A percentile compares a stretch with the other conserved stretches of the same genome.
Conservation (phyloP, 345 rosid species). For the Salix viminalis region DNA sequence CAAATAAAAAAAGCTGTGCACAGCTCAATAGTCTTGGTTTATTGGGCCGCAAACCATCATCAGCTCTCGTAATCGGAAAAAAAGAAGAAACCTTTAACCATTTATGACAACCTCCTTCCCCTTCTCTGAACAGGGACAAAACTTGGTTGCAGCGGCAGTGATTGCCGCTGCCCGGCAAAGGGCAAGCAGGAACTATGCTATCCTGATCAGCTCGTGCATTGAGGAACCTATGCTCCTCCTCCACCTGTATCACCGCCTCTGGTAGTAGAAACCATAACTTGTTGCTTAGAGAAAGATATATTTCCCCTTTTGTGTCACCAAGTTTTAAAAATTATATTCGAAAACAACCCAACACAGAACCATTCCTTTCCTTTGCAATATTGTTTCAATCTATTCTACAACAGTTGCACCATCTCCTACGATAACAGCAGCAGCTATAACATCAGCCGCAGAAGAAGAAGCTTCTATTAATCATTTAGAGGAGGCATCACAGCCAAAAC, state of each 20-base stretch:
- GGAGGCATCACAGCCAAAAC: too few species aligned
- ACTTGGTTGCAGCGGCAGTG: not conserved
- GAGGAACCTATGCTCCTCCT: conserved; percentile 2
- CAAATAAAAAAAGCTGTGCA: not conserved
- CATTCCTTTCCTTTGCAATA: too few species aligned
- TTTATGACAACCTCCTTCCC: not conserved
- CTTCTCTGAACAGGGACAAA: not conserved
- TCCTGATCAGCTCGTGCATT: not conserved
- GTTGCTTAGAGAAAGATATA: not conserved
- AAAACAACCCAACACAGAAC: not conserved
- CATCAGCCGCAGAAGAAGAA: too few species aligned
- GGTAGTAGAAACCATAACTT: not conserved
- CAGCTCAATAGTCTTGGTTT: not conserved
- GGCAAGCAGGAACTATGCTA: not conserved
- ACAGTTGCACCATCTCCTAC: too few species aligned
- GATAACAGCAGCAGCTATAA: too few species aligned
- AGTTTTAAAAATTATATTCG: not conserved
- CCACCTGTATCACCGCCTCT: too few species aligned
- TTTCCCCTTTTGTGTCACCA: not conserved
- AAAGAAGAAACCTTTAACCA: not conserved
- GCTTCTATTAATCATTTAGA: too few species aligned
- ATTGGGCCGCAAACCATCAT: not conserved
- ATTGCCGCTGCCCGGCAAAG: not conserved
- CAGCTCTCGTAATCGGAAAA: not conserved
- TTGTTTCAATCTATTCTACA: too few species aligned